phyloP scores from a whole-genome alignment of 2,329 filamentous ascomycete genomes.

The Calonectria pteridis region DNA sequence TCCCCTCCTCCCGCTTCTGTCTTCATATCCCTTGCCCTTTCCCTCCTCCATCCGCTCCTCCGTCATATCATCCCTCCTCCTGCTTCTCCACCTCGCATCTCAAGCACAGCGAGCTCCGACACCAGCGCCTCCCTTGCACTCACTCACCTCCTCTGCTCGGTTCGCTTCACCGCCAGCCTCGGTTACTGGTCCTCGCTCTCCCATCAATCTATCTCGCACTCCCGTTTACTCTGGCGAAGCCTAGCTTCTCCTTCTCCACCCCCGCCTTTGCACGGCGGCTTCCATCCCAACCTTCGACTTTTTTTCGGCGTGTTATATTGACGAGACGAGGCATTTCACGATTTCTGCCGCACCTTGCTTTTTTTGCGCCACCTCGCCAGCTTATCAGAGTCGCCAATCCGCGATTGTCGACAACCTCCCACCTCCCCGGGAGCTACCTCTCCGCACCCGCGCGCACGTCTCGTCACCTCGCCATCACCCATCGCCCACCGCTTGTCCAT shows the following conservation, averaged over 20 bases:
- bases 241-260: conserved; percentile 26
- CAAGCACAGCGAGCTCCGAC: neutral
- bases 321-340: conserved; percentile 4
- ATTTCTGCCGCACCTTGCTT: neutral
- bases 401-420: neutral
- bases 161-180: conserved; percentile 13
- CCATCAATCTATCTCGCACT: conserved; percentile 17
- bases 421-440: neutral
- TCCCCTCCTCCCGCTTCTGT: neutral
- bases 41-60: neutral
- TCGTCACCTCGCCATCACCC: neutral
- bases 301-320: neutral
- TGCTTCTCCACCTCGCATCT: neutral
- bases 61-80: conserved; percentile 3
- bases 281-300: conserved; percentile 13
- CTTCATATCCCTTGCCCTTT: conserved; percentile 11
- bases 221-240: conserved; percentile 1
- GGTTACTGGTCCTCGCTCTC: neutral
- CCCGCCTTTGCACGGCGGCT: conserved; percentile 20
- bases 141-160: neutral
- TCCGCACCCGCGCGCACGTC: neutral
- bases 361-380: neutral
- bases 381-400: neutral
- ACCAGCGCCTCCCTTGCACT: conserved; percentile 5
- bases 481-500: neutral